Evolutionary conservation across 2,329 filamentous ascomycete genomes (phyloP).

Genomic region (Ploettnerulaceae sp.): DNA sequence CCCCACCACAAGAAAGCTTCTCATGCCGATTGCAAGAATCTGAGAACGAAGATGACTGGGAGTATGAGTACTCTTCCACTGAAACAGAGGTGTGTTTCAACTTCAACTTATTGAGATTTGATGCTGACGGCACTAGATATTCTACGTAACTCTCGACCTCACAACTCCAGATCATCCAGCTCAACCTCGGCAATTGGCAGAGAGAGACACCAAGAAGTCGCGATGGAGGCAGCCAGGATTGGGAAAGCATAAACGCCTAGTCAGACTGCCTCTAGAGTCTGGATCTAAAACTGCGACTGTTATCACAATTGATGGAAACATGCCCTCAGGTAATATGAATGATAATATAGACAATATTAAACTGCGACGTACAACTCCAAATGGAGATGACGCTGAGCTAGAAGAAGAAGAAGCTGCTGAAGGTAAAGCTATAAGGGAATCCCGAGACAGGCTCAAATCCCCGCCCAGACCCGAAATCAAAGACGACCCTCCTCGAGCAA

Average conservation of each 20-base stretch:
- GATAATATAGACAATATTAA: too few relatives aligned
- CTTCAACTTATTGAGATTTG: too few relatives aligned
- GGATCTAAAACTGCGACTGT: constrained; percentile 9
- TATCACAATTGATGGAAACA: constrained; percentile 6
- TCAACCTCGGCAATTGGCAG: constrained; percentile 13
- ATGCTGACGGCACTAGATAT: constrained; percentile 44
- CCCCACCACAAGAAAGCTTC: constrained; percentile 18
- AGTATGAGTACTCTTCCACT: constrained; percentile 61
- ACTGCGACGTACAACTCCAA: too few relatives aligned
- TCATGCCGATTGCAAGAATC: constrained; percentile 10
- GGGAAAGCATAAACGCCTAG: constrained; percentile 16
- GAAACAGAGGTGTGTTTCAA: constrained; percentile 50
- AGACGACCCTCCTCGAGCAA: constrained; percentile 3
- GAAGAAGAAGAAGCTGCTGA: constrained; percentile 1
- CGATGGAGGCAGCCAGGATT: constrained; percentile 26
- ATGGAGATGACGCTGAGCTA: too few relatives aligned
- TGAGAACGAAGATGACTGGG: constrained; percentile 56
- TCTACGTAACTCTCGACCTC: constrained; percentile 59
- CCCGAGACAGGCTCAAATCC: constrained; percentile 16
- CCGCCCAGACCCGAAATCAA: not conserved
- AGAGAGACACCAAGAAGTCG: constrained; percentile 9
- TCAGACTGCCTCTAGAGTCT: constrained; percentile 1
- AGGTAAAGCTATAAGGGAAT: not conserved
- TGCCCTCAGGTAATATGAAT: too few relatives aligned
- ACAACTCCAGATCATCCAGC: constrained; percentile 39